phyloP scores from a whole-genome alignment of 768 basidiomycete genomes.

The Rhizopogon vesiculosus region DNA sequence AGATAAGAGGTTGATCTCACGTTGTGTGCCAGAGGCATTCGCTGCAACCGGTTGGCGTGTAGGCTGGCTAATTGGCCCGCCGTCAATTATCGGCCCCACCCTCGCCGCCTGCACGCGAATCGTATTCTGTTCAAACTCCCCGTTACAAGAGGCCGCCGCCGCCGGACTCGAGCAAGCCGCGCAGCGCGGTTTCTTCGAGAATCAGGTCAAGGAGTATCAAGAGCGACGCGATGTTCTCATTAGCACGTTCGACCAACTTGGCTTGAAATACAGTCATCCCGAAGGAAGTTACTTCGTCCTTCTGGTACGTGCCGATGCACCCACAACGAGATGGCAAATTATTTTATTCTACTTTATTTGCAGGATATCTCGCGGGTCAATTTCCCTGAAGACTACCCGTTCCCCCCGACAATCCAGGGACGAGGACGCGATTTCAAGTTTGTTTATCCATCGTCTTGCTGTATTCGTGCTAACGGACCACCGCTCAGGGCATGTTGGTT shows the following conservation, averaged over 20 bases:
- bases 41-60: conserved; percentile 97
- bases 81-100: conserved; percentile 77
- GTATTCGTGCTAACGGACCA: conserved; percentile 8
- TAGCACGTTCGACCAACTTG: conserved; percentile 76
- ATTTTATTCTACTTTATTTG: neutral
- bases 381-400: conserved; percentile 82
- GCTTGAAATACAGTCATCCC: conserved; percentile 81
- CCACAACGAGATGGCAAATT: no score
- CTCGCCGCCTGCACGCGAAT: conserved; percentile 91
- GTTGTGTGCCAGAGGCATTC: conserved; percentile 68
- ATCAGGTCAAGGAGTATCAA: conserved; percentile 69
- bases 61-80: conserved; percentile 91
- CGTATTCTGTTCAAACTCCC: conserved; percentile 93
- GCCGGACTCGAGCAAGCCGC: conserved; percentile 80
- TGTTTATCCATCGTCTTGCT: conserved; percentile 9
- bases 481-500: conserved; percentile 84
- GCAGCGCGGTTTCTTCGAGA: conserved; percentile 71
- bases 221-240: conserved; percentile 76
- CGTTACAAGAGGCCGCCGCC: conserved; percentile 91
- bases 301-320: conserved; percentile 44
- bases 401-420: conserved; percentile 70
- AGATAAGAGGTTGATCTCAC: neutral
- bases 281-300: conserved; percentile 92
- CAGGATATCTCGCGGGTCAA: conserved; percentile 75
- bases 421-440: conserved; percentile 87